Evolutionary conservation across 176 grass and related monocot species (phyloP), one percentile per base, ranked within the genome.

Genomic region (Aegilops umbellulata): DNA sequence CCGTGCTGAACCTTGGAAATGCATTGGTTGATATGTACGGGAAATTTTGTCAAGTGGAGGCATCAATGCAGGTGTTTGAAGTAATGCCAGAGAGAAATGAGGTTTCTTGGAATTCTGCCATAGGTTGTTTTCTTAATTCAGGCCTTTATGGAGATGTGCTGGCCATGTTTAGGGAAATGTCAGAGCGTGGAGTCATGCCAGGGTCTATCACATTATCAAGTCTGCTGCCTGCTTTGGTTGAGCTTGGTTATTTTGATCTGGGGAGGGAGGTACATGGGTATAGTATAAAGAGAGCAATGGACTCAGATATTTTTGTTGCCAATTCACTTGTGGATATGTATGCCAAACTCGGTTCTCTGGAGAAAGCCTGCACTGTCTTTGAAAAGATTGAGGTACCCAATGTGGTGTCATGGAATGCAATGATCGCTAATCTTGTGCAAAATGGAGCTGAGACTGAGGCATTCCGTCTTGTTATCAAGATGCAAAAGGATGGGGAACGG

Each of bases 241-340:
- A 95, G 79, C 80, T 94, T 85, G 89, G 90, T n/a, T 62, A 15
- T 82, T 88, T 91, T 36, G 29, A 79, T 70, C 64, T 89, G 25
- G 95, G 93, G 16, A 92, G 72, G 71, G 91, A 95, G 83, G 74
- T 94, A 2, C 93, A 98, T 47, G 89, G 74, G 6, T 95, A 90
- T 65, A 69, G 81, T 66, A 60, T 98, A 38, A 94, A 84, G 69
- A 87, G 83, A 82, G 70, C 60, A 36, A 80, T 95, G 81, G 80
- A 87, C 60, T 77, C 65, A 1, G 91, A 95, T 87, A 81, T 98
- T 82, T 98, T 93, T 75, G 70, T 95, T 78, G 80, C 91, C 23
- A 98, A 95, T 71, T 94, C 93, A 53, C 73, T 92, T 4, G 69
- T 98, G 34, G 93, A 98, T 85, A 98, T 98, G 93, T 98, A 98